Percentiles rank a stretch among this genome's conserved stretches.
Conservation (phyloP, 768 basidiomycete genomes). For the Trametopsis cervina region DNA sequence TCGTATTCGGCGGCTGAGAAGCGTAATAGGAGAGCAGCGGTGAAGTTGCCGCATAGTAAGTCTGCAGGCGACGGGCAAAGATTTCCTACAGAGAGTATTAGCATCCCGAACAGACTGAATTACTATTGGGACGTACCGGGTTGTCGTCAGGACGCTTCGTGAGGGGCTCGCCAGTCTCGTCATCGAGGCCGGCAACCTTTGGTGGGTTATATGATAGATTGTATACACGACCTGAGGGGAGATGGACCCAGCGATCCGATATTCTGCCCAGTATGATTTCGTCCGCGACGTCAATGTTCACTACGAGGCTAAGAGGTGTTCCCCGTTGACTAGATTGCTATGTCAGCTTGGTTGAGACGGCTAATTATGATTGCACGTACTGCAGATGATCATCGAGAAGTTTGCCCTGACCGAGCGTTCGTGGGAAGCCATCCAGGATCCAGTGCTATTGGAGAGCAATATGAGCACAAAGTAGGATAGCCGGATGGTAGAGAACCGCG, state of each 20-base stretch:
- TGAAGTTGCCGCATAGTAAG: constrained; percentile 75
- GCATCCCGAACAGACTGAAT: constrained; percentile 4
- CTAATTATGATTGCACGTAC: constrained; percentile 31
- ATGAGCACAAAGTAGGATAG: not conserved
- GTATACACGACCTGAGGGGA: constrained; percentile 85
- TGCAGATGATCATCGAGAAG: constrained; percentile 71
- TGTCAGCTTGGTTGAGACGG: not conserved
- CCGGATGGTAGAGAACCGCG: constrained; percentile 14
- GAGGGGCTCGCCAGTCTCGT: constrained; percentile 82
- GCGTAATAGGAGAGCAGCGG: constrained; percentile 75
- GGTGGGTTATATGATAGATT: constrained; percentile 86
- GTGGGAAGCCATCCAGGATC: constrained; percentile 91
- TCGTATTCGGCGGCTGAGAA: constrained; percentile 33
- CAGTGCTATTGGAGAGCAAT: constrained; percentile 59
- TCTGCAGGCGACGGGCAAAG: constrained; percentile 66
- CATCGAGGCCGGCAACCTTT: constrained; percentile 71
- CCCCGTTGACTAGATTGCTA: constrained; percentile 41
- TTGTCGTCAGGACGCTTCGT: constrained; percentile 86
- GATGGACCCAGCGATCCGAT: constrained; percentile 85
- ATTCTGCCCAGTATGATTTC: constrained; percentile 80
- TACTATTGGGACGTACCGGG: constrained; percentile 46
- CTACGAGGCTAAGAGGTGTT: constrained; percentile 68
- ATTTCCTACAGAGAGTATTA: constrained; percentile 46
- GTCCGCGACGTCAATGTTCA: constrained; percentile 87
- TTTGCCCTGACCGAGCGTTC: constrained; percentile 78